A percentile compares a stretch with the other conserved stretches of the same genome.
phyloP scores from a whole-genome alignment of 116 monocot species.

The Cymodocea nodosa region DNA sequence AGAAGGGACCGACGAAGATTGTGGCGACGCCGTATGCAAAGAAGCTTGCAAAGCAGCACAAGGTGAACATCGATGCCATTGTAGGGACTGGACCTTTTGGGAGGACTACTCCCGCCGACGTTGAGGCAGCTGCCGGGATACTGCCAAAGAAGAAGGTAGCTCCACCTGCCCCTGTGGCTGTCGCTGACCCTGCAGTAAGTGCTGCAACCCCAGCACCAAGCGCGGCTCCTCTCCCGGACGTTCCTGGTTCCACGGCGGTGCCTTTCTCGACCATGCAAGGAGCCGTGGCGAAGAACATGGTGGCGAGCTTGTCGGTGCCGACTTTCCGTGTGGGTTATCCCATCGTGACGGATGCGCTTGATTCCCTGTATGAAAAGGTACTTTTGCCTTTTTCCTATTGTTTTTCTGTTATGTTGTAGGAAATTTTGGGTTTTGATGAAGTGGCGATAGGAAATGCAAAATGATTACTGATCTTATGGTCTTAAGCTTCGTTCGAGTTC shows the following conservation, averaged over 20 bases:
- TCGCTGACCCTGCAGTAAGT: conserved; percentile 9
- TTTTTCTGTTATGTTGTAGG: neutral
- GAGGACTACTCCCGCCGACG: conserved; percentile 59
- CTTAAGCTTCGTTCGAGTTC: no score
- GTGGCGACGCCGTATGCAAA: conserved; percentile 72
- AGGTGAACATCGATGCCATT: conserved; percentile 56
- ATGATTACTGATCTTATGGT: no score
- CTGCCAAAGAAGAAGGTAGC: conserved; percentile 23
- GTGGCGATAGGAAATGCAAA: no score
- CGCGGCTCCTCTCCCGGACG: conserved; percentile 8
- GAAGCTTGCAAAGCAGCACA: conserved; percentile 95
- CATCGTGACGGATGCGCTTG: conserved; percentile 59
- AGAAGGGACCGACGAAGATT: conserved; percentile 30
- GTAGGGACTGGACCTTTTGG: conserved; percentile 75
- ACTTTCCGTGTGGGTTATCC: conserved; percentile 93
- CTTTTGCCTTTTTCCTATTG: neutral
- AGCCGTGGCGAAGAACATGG: conserved; percentile 95
- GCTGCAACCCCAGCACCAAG: conserved; percentile 9
- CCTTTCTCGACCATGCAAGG: conserved; percentile 84
- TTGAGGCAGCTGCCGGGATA: conserved; percentile 79
- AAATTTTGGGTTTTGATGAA: neutral
- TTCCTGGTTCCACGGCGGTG: conserved; percentile 57
- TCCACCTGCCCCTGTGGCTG: conserved; percentile 5
- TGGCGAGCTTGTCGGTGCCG: conserved; percentile 82
- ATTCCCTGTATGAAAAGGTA: conserved; percentile 87